Percentiles rank a stretch among this genome's conserved stretches.
Conservation (phyloP, 768 basidiomycete genomes). For the Fomitopsis serialis region DNA sequence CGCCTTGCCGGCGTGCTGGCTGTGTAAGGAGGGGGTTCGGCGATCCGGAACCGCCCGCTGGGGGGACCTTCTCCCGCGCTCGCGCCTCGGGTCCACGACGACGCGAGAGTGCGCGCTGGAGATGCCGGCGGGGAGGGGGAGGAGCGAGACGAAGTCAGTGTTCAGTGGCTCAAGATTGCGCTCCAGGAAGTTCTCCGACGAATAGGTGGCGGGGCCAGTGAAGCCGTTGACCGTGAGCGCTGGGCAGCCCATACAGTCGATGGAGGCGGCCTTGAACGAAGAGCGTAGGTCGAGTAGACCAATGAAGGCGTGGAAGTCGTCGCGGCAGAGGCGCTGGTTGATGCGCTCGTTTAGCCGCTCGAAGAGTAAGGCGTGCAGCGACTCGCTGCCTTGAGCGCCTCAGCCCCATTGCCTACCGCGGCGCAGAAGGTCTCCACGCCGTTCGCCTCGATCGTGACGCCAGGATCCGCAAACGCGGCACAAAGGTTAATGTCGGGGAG, state of each 20-base stretch:
- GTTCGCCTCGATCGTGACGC: conserved; percentile 71
- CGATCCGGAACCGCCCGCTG: conserved; percentile 68
- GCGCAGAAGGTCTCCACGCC: conserved; percentile 87
- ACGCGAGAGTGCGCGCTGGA: too few species aligned
- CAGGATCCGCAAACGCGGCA: conserved; percentile 81
- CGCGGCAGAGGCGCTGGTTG: conserved; percentile 91
- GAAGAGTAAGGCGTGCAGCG: conserved; percentile 90
- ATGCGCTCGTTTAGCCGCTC: conserved; percentile 95
- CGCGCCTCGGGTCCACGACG: too few species aligned
- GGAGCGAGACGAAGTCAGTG: conserved; percentile 87
- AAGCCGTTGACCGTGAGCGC: conserved; percentile 92
- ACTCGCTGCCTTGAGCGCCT: conserved; percentile 81
- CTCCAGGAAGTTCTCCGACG: conserved; percentile 84
- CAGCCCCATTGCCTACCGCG: conserved; percentile 90
- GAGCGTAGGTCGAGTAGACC: conserved; percentile 92
- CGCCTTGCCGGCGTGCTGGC: conserved; percentile 80
- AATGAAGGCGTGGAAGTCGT: conserved; percentile 89
- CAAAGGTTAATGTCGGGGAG: conserved; percentile 74
- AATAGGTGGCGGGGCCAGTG: conserved; percentile 88
- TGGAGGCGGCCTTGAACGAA: conserved; percentile 77
- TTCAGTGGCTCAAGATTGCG: conserved; percentile 86
- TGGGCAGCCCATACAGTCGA: conserved; percentile 73
- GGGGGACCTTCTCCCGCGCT: conserved; percentile 29
- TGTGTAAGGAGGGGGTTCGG: conserved; percentile 89
- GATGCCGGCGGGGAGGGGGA: too few species aligned